A percentile compares a stretch with the other conserved stretches of the same genome.
Conservation (phyloP, 225 moss, liverwort and hornwort species). For the Pseudisothecium myosuroides region DNA sequence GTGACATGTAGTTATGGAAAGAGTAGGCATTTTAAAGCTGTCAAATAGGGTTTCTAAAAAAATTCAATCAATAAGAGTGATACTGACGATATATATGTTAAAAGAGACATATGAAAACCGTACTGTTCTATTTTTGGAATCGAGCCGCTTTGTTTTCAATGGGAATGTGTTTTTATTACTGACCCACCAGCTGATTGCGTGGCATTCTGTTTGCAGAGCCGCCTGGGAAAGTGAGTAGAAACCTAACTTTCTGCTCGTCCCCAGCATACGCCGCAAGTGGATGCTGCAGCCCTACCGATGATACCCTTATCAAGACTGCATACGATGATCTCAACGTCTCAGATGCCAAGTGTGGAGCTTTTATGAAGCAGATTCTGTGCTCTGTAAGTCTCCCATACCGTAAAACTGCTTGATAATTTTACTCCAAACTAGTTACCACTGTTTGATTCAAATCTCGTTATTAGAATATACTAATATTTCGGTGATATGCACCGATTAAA, state of each 20-base stretch:
- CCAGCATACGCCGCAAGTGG: constrained; percentile 46
- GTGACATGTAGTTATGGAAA: not conserved
- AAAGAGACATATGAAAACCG: not conserved
- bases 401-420: not conserved
- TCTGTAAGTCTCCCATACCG: constrained; percentile 29
- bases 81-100: not conserved
- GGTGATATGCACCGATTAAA: not conserved
- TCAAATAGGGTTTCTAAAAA: not conserved
- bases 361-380: constrained; percentile 72
- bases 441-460: not conserved
- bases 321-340: constrained; percentile 61
- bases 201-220: constrained; percentile 39
- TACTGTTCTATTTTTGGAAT: not conserved
- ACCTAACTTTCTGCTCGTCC: constrained; percentile 64
- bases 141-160: not conserved
- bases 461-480: not conserved
- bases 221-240: constrained; percentile 21
- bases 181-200: not conserved
- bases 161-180: not conserved
- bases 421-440: not conserved
- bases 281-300: constrained; percentile 53
- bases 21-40: not conserved
- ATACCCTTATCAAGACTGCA: constrained; percentile 9
- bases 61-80: no score
- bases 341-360: constrained; percentile 37